Evolutionary conservation across 139 green algal species (phyloP), one percentile per base, ranked within the genome.

Genomic region (Closterium sp.): DNA sequence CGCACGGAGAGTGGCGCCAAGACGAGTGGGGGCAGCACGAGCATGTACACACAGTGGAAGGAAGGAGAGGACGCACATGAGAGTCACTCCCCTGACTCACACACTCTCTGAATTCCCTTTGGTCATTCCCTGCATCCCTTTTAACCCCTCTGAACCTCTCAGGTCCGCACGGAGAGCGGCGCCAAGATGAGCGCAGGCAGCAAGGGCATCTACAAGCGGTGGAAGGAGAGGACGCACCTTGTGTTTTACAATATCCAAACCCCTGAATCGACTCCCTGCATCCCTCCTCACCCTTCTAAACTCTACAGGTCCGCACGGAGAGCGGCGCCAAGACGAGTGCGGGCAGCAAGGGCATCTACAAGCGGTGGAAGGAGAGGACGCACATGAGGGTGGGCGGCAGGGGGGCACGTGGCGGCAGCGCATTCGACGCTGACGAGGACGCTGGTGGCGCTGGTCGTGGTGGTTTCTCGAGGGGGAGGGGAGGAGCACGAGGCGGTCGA

Each of bases 21-120:
- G 2, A 16, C 33, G 28, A 90, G 83, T 83, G 81, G 84, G 30
- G 84, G 90, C 16, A 83, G 90, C 55, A 88, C 28, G 19, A 84
- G 90, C 84, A 90, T 92, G 7, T 92, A 92, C 84, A 92, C 90
- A 43, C 10, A n/a, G n/a, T n/a, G n/a, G n/a, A n/a, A n/a, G n/a
- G n/a, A n/a, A n/a, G n/a, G n/a, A n/a, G n/a, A n/a, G n/a, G n/a
- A n/a, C n/a, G n/a, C n/a, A n/a, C n/a, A n/a, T n/a, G n/a, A n/a
- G n/a, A n/a, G n/a, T n/a, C n/a, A n/a, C n/a, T n/a, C n/a, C n/a
- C n/a, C n/a, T n/a, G n/a, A n/a, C n/a, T n/a, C n/a, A n/a, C n/a
- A n/a, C n/a, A n/a, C n/a, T n/a, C n/a, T n/a, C n/a, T n/a, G n/a
- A n/a, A n/a, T n/a, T n/a, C n/a, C n/a, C n/a, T n/a, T n/a, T n/a